Base-by-base conservation (phyloP, 768 basidiomycete genomes). In the Phaeolepiota aurea region DNA sequence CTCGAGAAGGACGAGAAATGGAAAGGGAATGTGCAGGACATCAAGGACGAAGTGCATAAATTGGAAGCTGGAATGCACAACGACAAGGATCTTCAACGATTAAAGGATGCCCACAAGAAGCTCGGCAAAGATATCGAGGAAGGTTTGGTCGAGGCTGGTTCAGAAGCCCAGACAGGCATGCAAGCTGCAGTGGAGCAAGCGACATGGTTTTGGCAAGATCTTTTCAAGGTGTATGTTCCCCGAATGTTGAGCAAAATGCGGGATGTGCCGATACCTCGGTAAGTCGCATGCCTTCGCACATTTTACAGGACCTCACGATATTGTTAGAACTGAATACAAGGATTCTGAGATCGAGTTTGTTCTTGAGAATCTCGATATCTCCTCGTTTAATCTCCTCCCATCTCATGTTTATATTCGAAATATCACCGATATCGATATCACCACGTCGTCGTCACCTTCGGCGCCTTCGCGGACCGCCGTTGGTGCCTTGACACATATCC, bases 161-260 rank as follows among this genome's bases (percentile, higher is more conserved):
- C 60, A 23, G 53, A 67, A 45, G 58, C 68, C 5, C 47, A 62
- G 48, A 62, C 63, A 0, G 68, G 71, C 4, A 32, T 78, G 32
- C 69, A 78, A 51, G 69, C 68, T 7, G 69, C 72, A 3, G 51
- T 80, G 46, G 78, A 82, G 40, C 72, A 79, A 34, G 71, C 74
- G 3, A 71, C 78, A 1, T 87, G 84, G 84, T 75, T 86, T 61
- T 85, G 80, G 81, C 74, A 81, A 54, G 89, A 92, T 45, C 44
- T 89, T 4, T 80, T 87, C 65, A 84, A 81, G 49, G 82, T 88
- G 12, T 89, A 88, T 51, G 55, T 84, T 1, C 87, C 87, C 12
- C 70, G 72, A 5, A 22, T 75, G 1, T 54, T 82, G 41, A 49
- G 44, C 19, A 59, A 72, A 51, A 46, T 85, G 54, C 74, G 74